These are phyloP conservation scores for Hypoxylon sp. DNA, from an alignment of 2,329 filamentous ascomycete genomes.

Conservation along the genomic window DNA sequence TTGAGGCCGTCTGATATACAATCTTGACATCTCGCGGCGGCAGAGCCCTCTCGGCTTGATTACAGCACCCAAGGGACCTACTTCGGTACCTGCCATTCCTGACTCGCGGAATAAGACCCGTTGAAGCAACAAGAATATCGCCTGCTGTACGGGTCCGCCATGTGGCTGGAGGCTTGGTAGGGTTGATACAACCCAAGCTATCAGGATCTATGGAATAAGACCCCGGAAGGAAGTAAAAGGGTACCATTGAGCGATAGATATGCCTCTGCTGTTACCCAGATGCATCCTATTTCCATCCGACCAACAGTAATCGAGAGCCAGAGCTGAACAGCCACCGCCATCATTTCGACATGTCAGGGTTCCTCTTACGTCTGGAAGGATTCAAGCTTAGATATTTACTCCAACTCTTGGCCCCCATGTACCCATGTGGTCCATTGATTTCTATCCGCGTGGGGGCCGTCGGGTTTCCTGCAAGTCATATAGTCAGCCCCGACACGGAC, in stretches of 20 bases:
- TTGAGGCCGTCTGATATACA: background rate
- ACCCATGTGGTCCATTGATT: background rate
- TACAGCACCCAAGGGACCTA: background rate
- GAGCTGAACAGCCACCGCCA: background rate
- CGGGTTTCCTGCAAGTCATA: background rate
- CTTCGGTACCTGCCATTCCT: background rate
- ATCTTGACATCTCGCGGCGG: background rate
- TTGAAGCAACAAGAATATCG: background rate
- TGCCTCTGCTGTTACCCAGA: constrained; percentile 13
- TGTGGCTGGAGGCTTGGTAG: constrained; percentile 17
- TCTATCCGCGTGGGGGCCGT: background rate
- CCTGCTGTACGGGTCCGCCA: constrained; percentile 2
- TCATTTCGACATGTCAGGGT: background rate
- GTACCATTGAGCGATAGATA: constrained; percentile 14
- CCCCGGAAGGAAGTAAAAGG: background rate
- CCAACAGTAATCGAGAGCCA: background rate
- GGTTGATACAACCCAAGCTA: constrained; percentile 14
- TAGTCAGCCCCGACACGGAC: background rate
- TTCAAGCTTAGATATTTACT: constrained; percentile 1
- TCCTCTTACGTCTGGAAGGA: constrained; percentile 8
- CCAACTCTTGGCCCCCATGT: background rate
- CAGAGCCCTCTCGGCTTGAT: background rate
- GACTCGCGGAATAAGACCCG: background rate
- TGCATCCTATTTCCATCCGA: constrained; percentile 3
- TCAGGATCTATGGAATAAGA: background rate